These are phyloP conservation scores for Yarrowia keelungensis DNA, from an alignment of 805 yeast genomes.

Conservation along the genomic window DNA sequence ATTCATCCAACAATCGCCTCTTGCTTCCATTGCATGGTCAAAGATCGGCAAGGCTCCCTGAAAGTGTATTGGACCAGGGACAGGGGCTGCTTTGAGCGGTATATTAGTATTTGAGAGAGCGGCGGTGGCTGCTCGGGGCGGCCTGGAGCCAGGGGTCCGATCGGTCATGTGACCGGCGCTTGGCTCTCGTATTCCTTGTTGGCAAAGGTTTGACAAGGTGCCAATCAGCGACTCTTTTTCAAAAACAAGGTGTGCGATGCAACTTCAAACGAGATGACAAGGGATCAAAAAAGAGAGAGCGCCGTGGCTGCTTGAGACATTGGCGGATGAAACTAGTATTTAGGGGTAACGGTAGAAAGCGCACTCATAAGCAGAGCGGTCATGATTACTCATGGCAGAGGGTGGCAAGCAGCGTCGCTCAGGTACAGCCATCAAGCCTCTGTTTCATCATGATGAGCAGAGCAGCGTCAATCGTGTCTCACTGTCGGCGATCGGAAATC, in stretches of 20 bases:
- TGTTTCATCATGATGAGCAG: background rate
- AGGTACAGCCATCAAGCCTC: background rate
- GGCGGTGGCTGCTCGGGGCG: conserved; percentile 1
- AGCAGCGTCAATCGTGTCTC: conserved; percentile 16
- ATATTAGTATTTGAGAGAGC: background rate
- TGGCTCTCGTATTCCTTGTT: too few relatives aligned
- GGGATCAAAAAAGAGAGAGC: background rate
- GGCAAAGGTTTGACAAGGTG: background rate
- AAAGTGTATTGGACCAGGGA: background rate
- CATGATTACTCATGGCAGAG: background rate
- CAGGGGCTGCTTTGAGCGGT: conserved; percentile 17
- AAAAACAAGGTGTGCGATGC: too few relatives aligned
- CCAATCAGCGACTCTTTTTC: background rate
- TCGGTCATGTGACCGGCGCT: background rate
- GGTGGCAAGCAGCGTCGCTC: too few relatives aligned
- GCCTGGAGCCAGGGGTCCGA: background rate
- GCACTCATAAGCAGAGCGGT: background rate
- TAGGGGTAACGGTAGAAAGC: conserved; percentile 2
- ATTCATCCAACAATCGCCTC: background rate
- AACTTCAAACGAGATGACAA: too few relatives aligned
- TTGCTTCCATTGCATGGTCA: conserved; percentile 3
- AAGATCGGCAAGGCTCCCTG: conserved; percentile 21
- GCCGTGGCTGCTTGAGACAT: conserved; percentile 22
- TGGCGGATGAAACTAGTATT: background rate
- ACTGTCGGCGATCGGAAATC: background rate